These are phyloP conservation scores for Sarcomyxa edulis DNA, from an alignment of 768 basidiomycete species.

Conservation along the genomic window DNA sequence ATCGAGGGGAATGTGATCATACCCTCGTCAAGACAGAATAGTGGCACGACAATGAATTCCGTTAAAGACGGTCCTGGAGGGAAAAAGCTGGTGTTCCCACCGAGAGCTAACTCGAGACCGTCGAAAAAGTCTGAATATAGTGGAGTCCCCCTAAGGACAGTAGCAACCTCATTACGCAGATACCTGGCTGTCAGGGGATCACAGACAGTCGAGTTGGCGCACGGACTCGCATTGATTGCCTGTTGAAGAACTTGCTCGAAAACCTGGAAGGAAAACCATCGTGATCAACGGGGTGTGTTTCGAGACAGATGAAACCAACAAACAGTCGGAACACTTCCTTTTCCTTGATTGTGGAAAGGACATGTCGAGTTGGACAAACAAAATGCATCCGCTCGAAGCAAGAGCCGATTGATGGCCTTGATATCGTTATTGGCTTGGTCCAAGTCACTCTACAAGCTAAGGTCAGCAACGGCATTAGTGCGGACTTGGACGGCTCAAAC, in stretches of 20 bases:
- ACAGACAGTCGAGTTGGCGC: neutral
- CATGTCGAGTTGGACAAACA: conserved; percentile 11
- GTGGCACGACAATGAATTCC: neutral
- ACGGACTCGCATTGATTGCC: neutral
- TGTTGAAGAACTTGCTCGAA: neutral
- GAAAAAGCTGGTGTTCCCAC: no score
- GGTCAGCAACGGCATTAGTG: neutral
- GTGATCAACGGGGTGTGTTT: no score
- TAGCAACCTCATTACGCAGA: no score
- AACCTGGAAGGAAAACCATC: no score
- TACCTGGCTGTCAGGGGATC: no score
- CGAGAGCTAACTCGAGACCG: no score
- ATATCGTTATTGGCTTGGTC: conserved; percentile 10
- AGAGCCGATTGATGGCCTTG: conserved; percentile 10
- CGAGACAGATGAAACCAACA: no score
- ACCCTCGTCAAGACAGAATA: neutral
- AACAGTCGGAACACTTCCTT: conserved; percentile 29
- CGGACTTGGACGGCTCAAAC: neutral
- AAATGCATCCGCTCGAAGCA: conserved; percentile 13
- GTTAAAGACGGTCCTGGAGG: no score
- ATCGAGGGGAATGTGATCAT: neutral
- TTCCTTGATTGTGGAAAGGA: conserved; percentile 13
- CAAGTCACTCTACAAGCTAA: conserved; percentile 3
- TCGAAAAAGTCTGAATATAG: no score
- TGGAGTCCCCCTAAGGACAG: no score